These are phyloP conservation scores for Entomortierella parvispora DNA, from an alignment of 192 early-diverging fungal species.

Conservation along the genomic window DNA sequence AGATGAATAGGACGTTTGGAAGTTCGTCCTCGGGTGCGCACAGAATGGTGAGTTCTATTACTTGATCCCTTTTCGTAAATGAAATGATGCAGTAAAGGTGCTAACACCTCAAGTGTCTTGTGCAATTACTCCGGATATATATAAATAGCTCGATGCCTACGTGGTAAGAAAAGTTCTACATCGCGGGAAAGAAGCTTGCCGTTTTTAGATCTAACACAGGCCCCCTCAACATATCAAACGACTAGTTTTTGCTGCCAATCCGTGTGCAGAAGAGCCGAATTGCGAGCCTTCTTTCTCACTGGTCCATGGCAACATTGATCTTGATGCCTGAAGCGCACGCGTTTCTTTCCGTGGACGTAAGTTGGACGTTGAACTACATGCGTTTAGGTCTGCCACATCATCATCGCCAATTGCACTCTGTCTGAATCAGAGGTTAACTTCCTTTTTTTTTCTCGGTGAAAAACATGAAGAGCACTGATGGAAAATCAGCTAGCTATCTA, in stretches of 20 bases:
- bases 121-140: not conserved
- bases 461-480: constrained; percentile 11
- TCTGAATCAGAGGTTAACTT: too few relatives aligned
- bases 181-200: not conserved
- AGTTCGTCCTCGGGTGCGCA: constrained; percentile 11
- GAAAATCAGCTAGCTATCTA: constrained; percentile 18
- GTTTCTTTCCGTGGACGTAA: constrained; percentile 25
- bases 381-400: too few relatives aligned
- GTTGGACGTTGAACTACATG: too few relatives aligned
- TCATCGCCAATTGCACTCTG: too few relatives aligned
- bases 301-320: constrained; percentile 34
- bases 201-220: too few relatives aligned
- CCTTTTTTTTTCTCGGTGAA: not conserved
- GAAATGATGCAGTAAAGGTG: not conserved
- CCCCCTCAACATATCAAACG: too few relatives aligned
- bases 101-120: too few relatives aligned
- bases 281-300: constrained; percentile 15
- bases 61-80: not conserved
- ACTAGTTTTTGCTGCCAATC: constrained; percentile 28
- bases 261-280: constrained; percentile 1
- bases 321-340: constrained; percentile 26
- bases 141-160: constrained; percentile 18
- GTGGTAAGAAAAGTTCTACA: constrained; percentile 4
- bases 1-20: not conserved
- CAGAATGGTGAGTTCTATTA: not conserved